phyloP scores from a whole-genome alignment of 129 eudicot species.

The Ambrosia artemisiifolia region DNA sequence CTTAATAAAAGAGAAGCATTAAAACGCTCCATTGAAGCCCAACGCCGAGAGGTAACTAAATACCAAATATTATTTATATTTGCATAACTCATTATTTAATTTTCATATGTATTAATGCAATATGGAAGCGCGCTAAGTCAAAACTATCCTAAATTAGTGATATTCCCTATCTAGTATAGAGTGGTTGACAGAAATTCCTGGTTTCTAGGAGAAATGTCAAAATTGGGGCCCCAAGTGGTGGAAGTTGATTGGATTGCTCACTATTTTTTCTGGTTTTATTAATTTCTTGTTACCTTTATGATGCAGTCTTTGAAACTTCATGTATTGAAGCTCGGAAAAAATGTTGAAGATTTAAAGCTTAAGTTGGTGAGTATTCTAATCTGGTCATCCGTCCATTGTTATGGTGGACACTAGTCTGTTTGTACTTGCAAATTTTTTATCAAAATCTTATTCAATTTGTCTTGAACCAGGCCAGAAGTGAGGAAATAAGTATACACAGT shows the following conservation, averaged over 20 bases:
- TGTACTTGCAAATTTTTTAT: not conserved
- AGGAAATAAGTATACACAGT: conserved; percentile 27
- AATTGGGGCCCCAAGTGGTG: not conserved
- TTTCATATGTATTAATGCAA: not conserved
- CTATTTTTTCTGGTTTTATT: not conserved
- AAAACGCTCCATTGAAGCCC: conserved; percentile 75
- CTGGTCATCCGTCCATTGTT: conserved; percentile 1
- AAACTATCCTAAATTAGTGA: not conserved
- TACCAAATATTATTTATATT: not conserved
- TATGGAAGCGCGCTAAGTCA: not conserved
- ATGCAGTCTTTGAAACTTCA: conserved; percentile 92
- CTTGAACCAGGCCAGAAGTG: conserved; percentile 53
- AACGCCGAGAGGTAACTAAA: conserved; percentile 62
- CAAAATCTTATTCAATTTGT: conserved; percentile 11
- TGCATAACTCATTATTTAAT: not conserved
- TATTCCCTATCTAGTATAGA: not conserved
- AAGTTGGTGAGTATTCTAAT: conserved; percentile 52
- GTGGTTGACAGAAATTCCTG: not conserved
- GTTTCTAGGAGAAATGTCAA: not conserved
- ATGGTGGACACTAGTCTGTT: conserved; percentile 7
- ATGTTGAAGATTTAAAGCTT: conserved; percentile 61
- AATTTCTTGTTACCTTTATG: conserved; percentile 20
- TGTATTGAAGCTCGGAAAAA: conserved; percentile 68
- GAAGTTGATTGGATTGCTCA: not conserved
- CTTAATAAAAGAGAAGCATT: conserved; percentile 79